Conservation (phyloP, 2,329 filamentous ascomycete species). For the Pseudovirgaria hyperparasitica region DNA sequence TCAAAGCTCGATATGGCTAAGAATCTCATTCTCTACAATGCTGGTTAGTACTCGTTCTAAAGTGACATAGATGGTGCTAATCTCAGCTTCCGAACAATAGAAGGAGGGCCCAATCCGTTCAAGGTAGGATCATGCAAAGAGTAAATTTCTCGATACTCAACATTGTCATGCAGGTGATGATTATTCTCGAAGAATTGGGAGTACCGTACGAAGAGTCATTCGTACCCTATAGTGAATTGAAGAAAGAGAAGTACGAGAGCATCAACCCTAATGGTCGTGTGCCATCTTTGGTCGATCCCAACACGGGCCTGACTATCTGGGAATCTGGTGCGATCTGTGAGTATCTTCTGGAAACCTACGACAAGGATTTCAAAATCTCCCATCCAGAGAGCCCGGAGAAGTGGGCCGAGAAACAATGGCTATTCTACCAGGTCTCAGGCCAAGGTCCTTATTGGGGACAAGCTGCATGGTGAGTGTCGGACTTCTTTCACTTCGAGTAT, state of each 20-base stretch:
- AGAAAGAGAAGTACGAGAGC: slow-evolving; percentile 21
- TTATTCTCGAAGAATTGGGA: slow-evolving; percentile 32
- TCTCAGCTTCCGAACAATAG: too few relatives aligned
- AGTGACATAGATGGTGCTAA: too few relatives aligned
- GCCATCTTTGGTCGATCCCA: slow-evolving; percentile 22
- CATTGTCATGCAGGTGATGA: slow-evolving; percentile 31
- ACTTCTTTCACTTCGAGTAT: background rate
- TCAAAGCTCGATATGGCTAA: too few relatives aligned
- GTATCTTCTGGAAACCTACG: slow-evolving; percentile 26
- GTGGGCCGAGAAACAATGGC: slow-evolving; percentile 15
- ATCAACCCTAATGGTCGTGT: slow-evolving; percentile 30
- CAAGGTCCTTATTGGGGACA: slow-evolving; percentile 31
- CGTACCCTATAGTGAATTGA: slow-evolving; percentile 26
- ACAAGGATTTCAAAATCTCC: slow-evolving; percentile 14
- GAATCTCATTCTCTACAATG: too few relatives aligned
- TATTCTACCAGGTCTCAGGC: slow-evolving; percentile 20
- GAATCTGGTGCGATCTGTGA: slow-evolving; percentile 27
- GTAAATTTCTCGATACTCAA: too few relatives aligned
- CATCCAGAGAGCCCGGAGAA: slow-evolving; percentile 13
- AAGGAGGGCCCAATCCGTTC: too few relatives aligned
- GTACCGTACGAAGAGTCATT: slow-evolving; percentile 27
- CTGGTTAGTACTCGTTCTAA: too few relatives aligned
- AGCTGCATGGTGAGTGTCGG: slow-evolving; percentile 28
- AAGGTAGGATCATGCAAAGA: too few relatives aligned
- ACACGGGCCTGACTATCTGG: slow-evolving; percentile 19